phyloP scores from a whole-genome alignment of 345 rosid genomes.

The Sisymbrium irio region DNA sequence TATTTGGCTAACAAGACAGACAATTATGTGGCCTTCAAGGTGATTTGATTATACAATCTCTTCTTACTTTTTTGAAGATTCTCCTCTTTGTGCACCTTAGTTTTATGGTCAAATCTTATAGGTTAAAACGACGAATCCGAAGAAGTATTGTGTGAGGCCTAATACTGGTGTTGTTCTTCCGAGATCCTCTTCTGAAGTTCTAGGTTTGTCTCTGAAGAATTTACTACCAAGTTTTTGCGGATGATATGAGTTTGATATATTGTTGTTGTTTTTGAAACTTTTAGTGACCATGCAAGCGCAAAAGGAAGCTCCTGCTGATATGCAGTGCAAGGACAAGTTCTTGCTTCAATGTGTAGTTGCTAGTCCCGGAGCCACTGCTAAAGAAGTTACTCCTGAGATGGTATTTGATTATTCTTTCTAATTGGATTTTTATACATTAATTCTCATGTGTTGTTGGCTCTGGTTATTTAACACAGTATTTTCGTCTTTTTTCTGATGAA shows the following conservation, averaged over 20 bases:
- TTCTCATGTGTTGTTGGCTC: not conserved
- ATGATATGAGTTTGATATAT: constrained; percentile 3
- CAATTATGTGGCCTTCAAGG: constrained; percentile 81
- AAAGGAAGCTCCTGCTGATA: constrained; percentile 66
- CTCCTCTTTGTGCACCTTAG: constrained; percentile 5
- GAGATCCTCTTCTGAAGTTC: constrained; percentile 66
- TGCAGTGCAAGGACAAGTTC: constrained; percentile 93
- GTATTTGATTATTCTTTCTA: constrained; percentile 31
- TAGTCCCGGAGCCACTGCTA: constrained; percentile 51
- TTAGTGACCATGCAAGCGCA: constrained; percentile 98
- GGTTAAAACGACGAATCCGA: constrained; percentile 94
- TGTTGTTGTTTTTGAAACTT: not conserved
- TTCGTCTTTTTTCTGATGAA: not conserved
- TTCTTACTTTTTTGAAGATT: not conserved
- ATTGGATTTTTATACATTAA: not conserved
- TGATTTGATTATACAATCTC: not conserved
- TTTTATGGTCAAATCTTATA: constrained; percentile 12
- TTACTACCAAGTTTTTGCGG: not conserved
- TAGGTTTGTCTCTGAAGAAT: constrained; percentile 41
- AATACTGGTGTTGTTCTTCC: constrained; percentile 81
- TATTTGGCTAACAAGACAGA: constrained; percentile 63
- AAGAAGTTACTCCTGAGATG: constrained; percentile 74
- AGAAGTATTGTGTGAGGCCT: constrained; percentile 84
- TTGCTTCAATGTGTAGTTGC: constrained; percentile 69
- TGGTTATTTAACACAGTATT: not conserved